These are phyloP conservation scores for Gnaphalium uliginosum DNA, from an alignment of 129 eudicot genomes.

Conservation along the genomic window DNA sequence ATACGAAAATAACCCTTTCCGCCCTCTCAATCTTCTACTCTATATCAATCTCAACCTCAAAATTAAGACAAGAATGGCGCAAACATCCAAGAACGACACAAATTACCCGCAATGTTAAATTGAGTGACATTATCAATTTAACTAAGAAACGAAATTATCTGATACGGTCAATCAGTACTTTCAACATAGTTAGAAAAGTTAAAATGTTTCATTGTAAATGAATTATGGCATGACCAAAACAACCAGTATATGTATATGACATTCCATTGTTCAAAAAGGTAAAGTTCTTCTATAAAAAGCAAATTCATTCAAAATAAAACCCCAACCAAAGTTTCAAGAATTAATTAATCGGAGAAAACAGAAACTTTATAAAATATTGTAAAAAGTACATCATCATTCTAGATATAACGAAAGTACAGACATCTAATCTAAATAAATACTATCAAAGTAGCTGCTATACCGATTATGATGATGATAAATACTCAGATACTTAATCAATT, in stretches of 20 bases:
- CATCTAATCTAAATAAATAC: neutral
- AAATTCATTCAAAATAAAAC: neutral
- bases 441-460: neutral
- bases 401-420: neutral
- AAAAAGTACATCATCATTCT: no score
- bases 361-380: no score
- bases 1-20: neutral
- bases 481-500: neutral
- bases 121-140: neutral
- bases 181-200: neutral
- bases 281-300: neutral
- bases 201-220: neutral
- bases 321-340: neutral
- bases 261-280: neutral
- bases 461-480: neutral
- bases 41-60: neutral
- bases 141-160: neutral
- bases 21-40: neutral
- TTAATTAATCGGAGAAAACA: neutral
- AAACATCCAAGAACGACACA: neutral
- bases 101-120: neutral
- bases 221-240: neutral
- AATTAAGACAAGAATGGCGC: neutral
- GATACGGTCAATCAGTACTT: neutral
- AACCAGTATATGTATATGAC: neutral